Base-by-base conservation (phyloP, 202 grass and related monocot genomes). In the Schoenoplectus tabernaemontani region DNA sequence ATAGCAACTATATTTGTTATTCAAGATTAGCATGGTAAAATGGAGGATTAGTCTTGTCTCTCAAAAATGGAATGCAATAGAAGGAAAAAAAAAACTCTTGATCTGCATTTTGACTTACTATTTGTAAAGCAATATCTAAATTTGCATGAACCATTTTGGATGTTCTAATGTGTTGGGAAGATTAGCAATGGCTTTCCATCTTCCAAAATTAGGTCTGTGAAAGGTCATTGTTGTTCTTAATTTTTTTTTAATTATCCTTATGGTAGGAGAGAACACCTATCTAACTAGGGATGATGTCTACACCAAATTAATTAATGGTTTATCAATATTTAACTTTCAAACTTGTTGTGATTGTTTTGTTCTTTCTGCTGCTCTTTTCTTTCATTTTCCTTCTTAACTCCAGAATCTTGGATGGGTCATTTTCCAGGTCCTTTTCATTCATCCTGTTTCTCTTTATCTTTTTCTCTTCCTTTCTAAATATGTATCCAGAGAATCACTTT, bases 21-120 rank as follows among this genome's bases (percentile, higher is more conserved):
- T 47, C 13, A 47, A 56, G 70, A 54, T 54, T 74, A 75, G 70
- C 47, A 75, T 54, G 70, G 28, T 54, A 74, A 50, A 74, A 51
- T 74, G 47, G 47, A 75, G 70, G 34, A n/a, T 75, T 75, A 75
- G 70, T 54, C 8, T 34, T 36, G 70, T 75, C 16, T 75, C 47
- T 54, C 47, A 34, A 75, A 73, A 75, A 75, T 75, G 28, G 47
- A 75, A 75, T 75, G 46, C 70, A 75, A 56, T 75, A 36, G 70
- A 75, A 75, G 70, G 38, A n/a, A n/a, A n/a, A n/a, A n/a, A 69
- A 68, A 69, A 64, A 6, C 68, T 51, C 44, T 51, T 73, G 68
- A 75, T 75, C 16, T 75, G 20, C 69, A 54, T 75, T 75, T 54
- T 75, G 23, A 10, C 8, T 53, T 75, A 47, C 17, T 28, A 54